These are phyloP conservation scores for Aspergillus nanangensis DNA, from an alignment of 495 filamentous ascomycete genomes.

Conservation along the genomic window DNA sequence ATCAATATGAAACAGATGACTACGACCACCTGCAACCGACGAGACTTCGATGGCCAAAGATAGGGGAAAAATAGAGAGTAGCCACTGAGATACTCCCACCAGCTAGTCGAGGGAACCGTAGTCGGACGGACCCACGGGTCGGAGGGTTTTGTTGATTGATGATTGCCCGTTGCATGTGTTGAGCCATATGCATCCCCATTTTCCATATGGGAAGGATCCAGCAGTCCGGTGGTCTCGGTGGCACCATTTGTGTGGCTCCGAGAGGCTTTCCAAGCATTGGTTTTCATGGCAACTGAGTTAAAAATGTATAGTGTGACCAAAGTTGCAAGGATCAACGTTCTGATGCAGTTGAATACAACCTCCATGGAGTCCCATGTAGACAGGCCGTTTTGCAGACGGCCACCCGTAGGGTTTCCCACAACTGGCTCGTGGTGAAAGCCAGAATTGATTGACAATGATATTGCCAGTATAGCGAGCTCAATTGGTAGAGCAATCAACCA, in stretches of 20 bases:
- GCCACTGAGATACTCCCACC: slow-evolving; percentile 87
- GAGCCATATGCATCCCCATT: slow-evolving; percentile 53
- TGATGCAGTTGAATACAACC: slow-evolving; percentile 53
- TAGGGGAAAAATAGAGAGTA: slow-evolving; percentile 92
- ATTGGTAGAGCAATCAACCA: slow-evolving; percentile 66
- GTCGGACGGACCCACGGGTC: slow-evolving; percentile 63
- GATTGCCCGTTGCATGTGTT: slow-evolving; percentile 29
- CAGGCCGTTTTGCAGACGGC: slow-evolving; percentile 41
- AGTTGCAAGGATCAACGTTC: slow-evolving; percentile 54
- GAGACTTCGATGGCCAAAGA: slow-evolving; percentile 81
- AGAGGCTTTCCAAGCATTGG: slow-evolving; percentile 18
- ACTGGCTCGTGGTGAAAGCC: slow-evolving; percentile 53
- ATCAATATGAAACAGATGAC: slow-evolving; percentile 74
- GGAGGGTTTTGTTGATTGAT: slow-evolving; percentile 34
- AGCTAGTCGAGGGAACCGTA: slow-evolving; percentile 62
- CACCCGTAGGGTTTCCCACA: slow-evolving; percentile 49
- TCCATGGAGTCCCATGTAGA: slow-evolving; percentile 64
- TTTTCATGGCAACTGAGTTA: slow-evolving; percentile 40
- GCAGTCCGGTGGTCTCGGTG: slow-evolving; percentile 54
- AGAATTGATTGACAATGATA: slow-evolving; percentile 59
- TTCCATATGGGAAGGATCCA: slow-evolving; percentile 36
- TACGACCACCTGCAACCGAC: slow-evolving; percentile 68
- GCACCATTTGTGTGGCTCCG: slow-evolving; percentile 24
- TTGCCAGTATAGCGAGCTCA: slow-evolving; percentile 64
- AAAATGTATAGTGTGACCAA: slow-evolving; percentile 56